Evolutionary conservation across 495 filamentous ascomycete species (phyloP), one percentile per base, ranked within the genome.

Genomic region (Penicillium arizonense): DNA sequence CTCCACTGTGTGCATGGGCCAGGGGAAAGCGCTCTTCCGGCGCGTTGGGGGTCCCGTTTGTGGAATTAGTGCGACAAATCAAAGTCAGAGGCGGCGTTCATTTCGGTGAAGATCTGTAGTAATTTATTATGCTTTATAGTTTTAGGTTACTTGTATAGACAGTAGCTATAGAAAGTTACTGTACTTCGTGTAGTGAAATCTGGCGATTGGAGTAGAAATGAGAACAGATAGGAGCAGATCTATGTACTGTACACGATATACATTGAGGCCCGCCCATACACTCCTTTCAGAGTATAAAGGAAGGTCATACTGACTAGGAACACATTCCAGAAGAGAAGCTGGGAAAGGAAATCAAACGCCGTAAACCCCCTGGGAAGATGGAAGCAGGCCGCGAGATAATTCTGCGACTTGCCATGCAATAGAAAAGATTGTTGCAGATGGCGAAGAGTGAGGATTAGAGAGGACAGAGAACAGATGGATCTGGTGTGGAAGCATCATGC

Each of bases 191-290:
- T 30, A 10, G 14, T 44, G 23, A 18, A 20, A 40, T 42, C 11
- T 30, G 52, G 51, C 51, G 44, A 58, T 57, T 57, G 38, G 47
- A 50, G 43, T 53, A 54, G 55, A 55, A 50, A 40, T 50, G 34
- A 50, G 30, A 49, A 24, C 36, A 40, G 46, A 50, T 50, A 60
- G 35, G 52, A 53, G 47, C 59, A 57, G 53, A 55, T 64, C 63
- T 67, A 67, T 67, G 58, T 67, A 67, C 63, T 67, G 61, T 67
- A 67, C 63, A 67, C 55, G 58, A 64, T 65, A 65, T 67, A 65
- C 64, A 64, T 40, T 50, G 44, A 39, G 47, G 36, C 38, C 40
- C 24, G 37, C 43, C 46, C 32, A 14, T 28, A 14, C 44, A 47
- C 28, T 30, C 18, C 28, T 23, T 43, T 41, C 13, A 5, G 28